Conservation (phyloP, 164 flowering plant species). For the Umbilicus rupestris region DNA sequence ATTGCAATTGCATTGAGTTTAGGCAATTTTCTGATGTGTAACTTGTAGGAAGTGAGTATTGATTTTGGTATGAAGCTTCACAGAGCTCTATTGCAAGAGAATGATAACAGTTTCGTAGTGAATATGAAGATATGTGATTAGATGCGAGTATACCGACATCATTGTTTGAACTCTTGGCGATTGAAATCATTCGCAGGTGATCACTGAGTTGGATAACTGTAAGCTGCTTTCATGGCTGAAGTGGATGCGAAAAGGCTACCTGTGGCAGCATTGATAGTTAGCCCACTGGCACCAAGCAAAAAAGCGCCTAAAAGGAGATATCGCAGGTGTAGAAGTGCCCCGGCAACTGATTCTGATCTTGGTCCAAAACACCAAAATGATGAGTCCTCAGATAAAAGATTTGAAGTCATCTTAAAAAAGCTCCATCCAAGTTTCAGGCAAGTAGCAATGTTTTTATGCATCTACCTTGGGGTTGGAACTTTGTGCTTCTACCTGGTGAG, state of each 20-base stretch:
- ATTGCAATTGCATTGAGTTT: neutral
- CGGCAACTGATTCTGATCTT: neutral
- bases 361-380: neutral
- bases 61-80: neutral
- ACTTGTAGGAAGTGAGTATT: too few relatives aligned
- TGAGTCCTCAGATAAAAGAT: neutral
- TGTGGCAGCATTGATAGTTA: neutral
- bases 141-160: neutral
- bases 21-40: neutral
- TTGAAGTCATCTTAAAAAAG: neutral
- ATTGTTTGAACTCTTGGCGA: too few relatives aligned
- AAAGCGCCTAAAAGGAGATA: neutral
- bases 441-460: slow-evolving; percentile 29
- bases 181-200: neutral
- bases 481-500: slow-evolving; percentile 46
- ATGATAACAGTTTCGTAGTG: neutral
- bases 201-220: neutral
- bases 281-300: neutral
- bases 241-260: neutral
- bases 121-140: neutral
- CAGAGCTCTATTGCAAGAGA: neutral
- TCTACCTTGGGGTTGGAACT: slow-evolving; percentile 58
- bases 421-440: slow-evolving; percentile 35
- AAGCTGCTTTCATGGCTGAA: slow-evolving; percentile 1
- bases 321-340: slow-evolving; percentile 1